Percentiles rank a stretch among this genome's conserved stretches.
These are phyloP conservation scores for Geoglossum glabrum DNA, from an alignment of 495 filamentous ascomycete genomes.

Conservation along the genomic window DNA sequence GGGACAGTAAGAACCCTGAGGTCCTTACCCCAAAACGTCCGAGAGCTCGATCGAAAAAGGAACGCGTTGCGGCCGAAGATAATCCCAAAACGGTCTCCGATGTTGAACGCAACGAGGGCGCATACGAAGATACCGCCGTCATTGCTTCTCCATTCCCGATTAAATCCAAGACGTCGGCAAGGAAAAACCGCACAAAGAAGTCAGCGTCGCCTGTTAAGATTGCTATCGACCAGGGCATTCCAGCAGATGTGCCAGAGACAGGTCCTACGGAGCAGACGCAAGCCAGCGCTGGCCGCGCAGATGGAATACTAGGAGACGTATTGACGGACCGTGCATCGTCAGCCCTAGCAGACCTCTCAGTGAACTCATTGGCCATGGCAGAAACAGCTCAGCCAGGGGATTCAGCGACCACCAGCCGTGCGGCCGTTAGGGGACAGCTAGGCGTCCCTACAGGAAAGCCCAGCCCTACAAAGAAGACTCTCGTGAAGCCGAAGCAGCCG, in stretches of 20 bases:
- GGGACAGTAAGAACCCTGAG: not conserved
- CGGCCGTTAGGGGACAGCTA: not conserved
- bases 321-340: not conserved
- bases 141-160: not conserved
- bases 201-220: conserved; percentile 11
- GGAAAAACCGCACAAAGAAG: conserved; percentile 6
- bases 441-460: not conserved
- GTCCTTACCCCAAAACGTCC: not conserved
- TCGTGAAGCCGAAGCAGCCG: not conserved
- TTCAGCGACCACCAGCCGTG: not conserved
- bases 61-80: not conserved
- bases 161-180: not conserved
- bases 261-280: not conserved
- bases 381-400: not conserved
- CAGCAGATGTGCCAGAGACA: conserved; percentile 13
- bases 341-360: not conserved
- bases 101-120: not conserved
- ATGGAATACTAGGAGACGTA: not conserved
- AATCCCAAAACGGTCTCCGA: not conserved
- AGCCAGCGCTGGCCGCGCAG: not conserved
- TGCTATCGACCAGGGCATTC: conserved; percentile 13
- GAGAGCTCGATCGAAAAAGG: not conserved
- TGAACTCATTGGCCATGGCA: not conserved
- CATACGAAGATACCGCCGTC: not conserved
- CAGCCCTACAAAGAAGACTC: not conserved